A percentile compares a stretch with the other conserved stretches of the same genome.
These are phyloP conservation scores for Polytrichum formosum DNA, from an alignment of 225 moss, liverwort and hornwort species.

Conservation along the genomic window DNA sequence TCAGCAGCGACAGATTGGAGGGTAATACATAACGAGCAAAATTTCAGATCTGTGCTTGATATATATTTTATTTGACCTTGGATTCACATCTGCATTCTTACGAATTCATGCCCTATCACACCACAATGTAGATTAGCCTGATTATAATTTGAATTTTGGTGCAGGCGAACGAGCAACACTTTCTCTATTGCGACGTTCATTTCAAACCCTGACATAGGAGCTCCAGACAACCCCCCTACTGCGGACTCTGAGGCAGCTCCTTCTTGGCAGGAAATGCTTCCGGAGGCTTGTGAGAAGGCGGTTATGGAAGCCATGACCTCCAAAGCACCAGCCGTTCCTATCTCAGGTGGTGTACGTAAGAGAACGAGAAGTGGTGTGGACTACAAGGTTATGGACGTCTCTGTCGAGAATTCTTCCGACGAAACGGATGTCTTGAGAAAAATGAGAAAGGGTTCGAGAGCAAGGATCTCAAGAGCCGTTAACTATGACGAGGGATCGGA, in stretches of 20 bases:
- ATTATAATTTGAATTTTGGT: conserved; percentile 1
- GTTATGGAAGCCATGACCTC: conserved; percentile 30
- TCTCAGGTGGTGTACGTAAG: conserved; percentile 33
- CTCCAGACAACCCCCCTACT: conserved; percentile 23
- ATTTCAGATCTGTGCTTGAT: too few species aligned
- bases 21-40: conserved; percentile 23
- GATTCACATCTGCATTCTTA: too few species aligned
- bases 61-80: too few species aligned
- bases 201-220: conserved; percentile 51
- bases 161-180: conserved; percentile 72
- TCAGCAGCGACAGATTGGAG: conserved; percentile 75
- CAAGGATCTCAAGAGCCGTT: conserved; percentile 13
- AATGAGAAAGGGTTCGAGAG: conserved; percentile 25
- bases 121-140: too few species aligned
- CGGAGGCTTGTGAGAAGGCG: conserved; percentile 59
- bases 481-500: conserved; percentile 12
- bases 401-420: conserved; percentile 40
- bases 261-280: conserved; percentile 69
- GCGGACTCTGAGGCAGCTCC: conserved; percentile 36
- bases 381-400: conserved; percentile 30
- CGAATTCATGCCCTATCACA: too few species aligned
- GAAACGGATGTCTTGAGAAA: conserved; percentile 36
- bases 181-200: conserved; percentile 77
- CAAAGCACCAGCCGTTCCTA: conserved; percentile 32
- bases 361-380: conserved; percentile 38